Conservation (phyloP, 2,329 filamentous ascomycete species). For the Ophiocordyceps australis region DNA sequence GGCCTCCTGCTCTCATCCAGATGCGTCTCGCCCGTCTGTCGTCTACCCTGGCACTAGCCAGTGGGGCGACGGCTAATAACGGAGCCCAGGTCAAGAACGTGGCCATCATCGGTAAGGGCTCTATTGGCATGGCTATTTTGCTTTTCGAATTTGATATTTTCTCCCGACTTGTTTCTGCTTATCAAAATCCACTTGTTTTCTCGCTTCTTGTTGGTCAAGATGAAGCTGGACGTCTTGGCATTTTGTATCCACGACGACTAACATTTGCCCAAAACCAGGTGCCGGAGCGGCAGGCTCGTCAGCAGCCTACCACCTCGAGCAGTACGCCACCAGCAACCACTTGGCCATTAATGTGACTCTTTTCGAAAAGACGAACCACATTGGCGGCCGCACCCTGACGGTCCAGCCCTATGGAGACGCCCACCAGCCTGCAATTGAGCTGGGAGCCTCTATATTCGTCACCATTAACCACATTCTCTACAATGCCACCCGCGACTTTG, state of each 20-base stretch:
- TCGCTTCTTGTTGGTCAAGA: not conserved
- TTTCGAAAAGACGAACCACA: constrained; percentile 59
- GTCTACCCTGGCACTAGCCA: no score
- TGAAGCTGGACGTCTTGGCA: not conserved
- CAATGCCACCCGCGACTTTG: constrained; percentile 52
- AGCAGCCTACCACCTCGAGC: constrained; percentile 63
- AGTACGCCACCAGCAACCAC: constrained; percentile 45
- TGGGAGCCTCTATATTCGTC: constrained; percentile 88
- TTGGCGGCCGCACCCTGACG: constrained; percentile 79
- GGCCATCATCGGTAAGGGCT: constrained; percentile 18
- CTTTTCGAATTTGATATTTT: no score
- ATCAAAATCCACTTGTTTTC: not conserved
- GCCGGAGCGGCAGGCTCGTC: constrained; percentile 82
- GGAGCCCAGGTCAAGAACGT: constrained; percentile 15
- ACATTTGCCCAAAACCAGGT: constrained; percentile 28
- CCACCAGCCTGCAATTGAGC: constrained; percentile 52
- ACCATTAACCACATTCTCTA: constrained; percentile 66
- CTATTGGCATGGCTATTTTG: no score
- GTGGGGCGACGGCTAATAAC: no score
- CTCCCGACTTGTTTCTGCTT: not conserved
- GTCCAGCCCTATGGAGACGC: constrained; percentile 58
- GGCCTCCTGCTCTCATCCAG: no score
- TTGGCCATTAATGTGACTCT: constrained; percentile 63
- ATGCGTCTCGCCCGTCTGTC: no score
- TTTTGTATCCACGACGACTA: not conserved